Conservation (phyloP, 805 yeast species). For the Saccharomycopsis javanensis region DNA sequence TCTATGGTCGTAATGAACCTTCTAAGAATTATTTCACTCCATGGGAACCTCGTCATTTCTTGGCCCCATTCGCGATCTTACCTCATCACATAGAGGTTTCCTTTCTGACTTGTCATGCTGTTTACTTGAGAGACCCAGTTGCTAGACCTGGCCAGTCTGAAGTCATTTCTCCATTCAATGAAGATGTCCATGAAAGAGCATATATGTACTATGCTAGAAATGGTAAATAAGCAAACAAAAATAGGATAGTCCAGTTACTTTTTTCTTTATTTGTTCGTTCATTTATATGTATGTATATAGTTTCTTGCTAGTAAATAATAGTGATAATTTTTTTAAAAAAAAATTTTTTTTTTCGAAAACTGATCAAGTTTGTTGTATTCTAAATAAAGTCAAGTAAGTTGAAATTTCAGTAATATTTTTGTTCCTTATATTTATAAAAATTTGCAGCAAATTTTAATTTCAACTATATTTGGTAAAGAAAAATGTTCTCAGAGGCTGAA, state of each 20-base stretch:
- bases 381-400: background rate
- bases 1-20: conserved; percentile 74
- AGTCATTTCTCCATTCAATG: conserved; percentile 82
- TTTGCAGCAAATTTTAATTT: too few species aligned
- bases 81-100: conserved; percentile 91
- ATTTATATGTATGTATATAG: conserved; percentile 1
- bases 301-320: background rate
- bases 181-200: conserved; percentile 81
- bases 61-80: conserved; percentile 84
- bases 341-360: background rate
- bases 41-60: conserved; percentile 89
- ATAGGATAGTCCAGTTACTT: background rate
- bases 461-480: too few species aligned
- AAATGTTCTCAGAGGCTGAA: too few species aligned
- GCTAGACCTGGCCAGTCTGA: conserved; percentile 96
- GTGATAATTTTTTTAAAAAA: background rate
- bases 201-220: conserved; percentile 86
- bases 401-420: background rate
- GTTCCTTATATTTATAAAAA: too few species aligned
- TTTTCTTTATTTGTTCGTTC: background rate
- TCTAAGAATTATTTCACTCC: conserved; percentile 86
- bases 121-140: conserved; percentile 93
- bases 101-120: conserved; percentile 87
- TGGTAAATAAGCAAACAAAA: conserved; percentile 32
- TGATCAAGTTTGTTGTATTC: background rate